phyloP scores from a whole-genome alignment of 345 rosid genomes.

The Turnera subulata region DNA sequence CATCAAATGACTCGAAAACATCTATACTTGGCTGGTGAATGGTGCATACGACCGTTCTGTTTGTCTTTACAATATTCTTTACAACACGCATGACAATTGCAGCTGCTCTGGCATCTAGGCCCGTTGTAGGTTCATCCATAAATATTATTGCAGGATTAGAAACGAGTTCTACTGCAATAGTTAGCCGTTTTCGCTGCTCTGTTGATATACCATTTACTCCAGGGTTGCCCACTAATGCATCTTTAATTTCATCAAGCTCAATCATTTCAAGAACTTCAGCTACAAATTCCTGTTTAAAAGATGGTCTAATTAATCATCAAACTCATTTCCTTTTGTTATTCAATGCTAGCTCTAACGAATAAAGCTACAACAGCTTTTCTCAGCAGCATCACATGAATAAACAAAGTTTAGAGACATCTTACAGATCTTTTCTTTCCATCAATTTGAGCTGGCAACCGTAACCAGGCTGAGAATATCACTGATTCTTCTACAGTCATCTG shows the following conservation, averaged over 20 bases:
- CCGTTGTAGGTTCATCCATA: conserved; percentile 65
- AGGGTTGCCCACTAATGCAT: conserved; percentile 43
- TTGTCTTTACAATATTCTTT: conserved; percentile 42
- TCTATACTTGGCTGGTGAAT: too few species aligned
- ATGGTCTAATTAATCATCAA: too few species aligned
- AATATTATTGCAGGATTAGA: conserved; percentile 55
- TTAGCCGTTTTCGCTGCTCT: conserved; percentile 54
- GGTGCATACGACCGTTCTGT: too few species aligned
- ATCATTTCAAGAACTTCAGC: conserved; percentile 46
- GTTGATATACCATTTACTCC: conserved; percentile 42
- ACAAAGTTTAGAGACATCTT: conserved; percentile 12
- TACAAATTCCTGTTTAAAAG: conserved; percentile 36
- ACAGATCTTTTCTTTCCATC: conserved; percentile 32
- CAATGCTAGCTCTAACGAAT: too few species aligned
- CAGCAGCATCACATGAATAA: too few species aligned
- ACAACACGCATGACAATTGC: conserved; percentile 61
- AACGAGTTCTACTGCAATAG: conserved; percentile 57
- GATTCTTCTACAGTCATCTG: conserved; percentile 41
- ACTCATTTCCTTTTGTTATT: too few species aligned
- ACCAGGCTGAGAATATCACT: conserved; percentile 36
- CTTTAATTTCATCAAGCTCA: conserved; percentile 49
- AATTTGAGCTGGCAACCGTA: conserved; percentile 32
- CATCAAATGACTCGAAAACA: conserved; percentile 56
- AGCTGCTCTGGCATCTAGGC: conserved; percentile 63
- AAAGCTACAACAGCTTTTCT: too few species aligned